Percentiles rank a stretch among this genome's conserved stretches.
Evolutionary conservation across 306 rosid genomes (phyloP).

Genomic region (Morella rubra): DNA sequence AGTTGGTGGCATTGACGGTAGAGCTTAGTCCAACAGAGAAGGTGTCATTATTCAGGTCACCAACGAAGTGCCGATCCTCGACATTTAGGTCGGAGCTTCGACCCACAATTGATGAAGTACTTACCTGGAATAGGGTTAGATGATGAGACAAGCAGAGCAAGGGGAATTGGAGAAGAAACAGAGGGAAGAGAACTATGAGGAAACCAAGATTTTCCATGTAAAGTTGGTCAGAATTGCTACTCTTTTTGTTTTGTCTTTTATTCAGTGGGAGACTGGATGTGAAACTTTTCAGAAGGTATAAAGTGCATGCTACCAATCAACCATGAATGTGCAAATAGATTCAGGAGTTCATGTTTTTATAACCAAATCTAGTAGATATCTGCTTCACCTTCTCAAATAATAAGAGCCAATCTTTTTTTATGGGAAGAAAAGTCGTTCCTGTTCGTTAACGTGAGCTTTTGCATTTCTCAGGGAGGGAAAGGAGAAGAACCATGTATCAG

Average conservation of each 20-base stretch:
- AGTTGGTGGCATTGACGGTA: not conserved
- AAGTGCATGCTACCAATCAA: no score
- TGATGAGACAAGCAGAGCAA: slow-evolving; percentile 36
- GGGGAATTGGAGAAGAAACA: slow-evolving; percentile 5
- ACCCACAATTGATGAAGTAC: slow-evolving; percentile 52
- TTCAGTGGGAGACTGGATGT: not conserved
- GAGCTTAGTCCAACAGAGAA: not conserved
- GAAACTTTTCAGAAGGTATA: not conserved
- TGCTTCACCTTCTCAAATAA: no score
- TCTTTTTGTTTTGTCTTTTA: not conserved
- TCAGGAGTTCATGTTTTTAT: no score
- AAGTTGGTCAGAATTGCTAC: not conserved
- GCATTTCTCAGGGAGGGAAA: no score
- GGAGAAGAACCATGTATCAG: no score
- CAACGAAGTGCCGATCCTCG: not conserved
- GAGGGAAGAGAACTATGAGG: not conserved
- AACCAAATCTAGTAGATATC: no score
- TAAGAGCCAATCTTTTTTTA: no score
- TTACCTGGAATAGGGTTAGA: not conserved
- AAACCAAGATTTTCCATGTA: slow-evolving; percentile 9
- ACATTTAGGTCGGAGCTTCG: not conserved
- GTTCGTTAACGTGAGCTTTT: no score
- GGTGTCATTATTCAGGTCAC: slow-evolving; percentile 2
- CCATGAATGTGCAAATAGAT: no score
- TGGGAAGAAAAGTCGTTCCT: no score